Evolutionary conservation across 441 rosid species (phyloP), one percentile per base, ranked within the genome.

Genomic region (Manihot esculenta): DNA sequence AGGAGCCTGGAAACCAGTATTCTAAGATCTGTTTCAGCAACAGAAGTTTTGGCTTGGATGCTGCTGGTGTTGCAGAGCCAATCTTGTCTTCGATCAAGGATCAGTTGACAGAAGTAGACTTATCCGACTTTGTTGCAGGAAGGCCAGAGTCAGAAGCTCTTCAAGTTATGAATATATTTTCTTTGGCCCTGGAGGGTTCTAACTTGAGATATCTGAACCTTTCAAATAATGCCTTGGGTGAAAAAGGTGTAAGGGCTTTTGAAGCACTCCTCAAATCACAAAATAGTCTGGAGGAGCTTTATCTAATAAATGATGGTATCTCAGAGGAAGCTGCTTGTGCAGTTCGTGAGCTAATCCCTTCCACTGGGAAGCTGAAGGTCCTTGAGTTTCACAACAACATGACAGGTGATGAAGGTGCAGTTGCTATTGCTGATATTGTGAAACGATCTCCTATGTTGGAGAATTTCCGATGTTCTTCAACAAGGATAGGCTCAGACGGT

Each of bases 321-420:
- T 94, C 99, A 1, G 88, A 89, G 77, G 99, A 94, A 85, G 99
- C 97, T 70, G 96, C 99, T 45, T 72, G 58, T 58, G 97, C 94
- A 0, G 81, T 94, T 71, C 77, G 83, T 50, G 99, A 90, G 76
- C 72, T 94, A 62, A 79, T 94, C 84, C 97, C 97, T 74, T 92
- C 99, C n/a, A 88, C 97, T 4, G 85, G 80, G 71, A 88, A 85
- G 66, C 85, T 94, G 69, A 86, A 54, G 82, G 85, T 89, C 58
- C 91, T 94, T 80, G 97, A 89, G 21, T 90, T 94, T 79, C 94
- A 88, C 71, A 94, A 94, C 62, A 92, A 94, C 82, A 92, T 94
- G 99, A 92, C 92, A 0, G 99, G 97, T 64, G 95, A 94, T 59
- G 88, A 88, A 72, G 99, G 99, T 38, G 99, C 96, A 1, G 66